Evolutionary conservation across 108 stramenopile species (phyloP).

Genomic region (Cyclotella kingstonii): DNA sequence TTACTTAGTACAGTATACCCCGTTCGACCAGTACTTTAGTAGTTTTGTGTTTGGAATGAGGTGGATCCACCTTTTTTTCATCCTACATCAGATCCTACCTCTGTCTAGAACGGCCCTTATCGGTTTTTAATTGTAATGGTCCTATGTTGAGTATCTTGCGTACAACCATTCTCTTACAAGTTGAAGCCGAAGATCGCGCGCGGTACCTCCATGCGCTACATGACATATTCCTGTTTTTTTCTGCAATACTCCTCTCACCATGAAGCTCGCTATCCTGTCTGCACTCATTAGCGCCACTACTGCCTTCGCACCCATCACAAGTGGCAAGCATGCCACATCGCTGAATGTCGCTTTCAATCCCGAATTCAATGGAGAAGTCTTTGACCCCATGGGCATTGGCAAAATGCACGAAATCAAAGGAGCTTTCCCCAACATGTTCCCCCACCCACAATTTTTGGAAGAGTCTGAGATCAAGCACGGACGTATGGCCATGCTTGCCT

Average conservation of each 20-base stretch:
- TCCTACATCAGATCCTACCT: no score
- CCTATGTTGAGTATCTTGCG: no score
- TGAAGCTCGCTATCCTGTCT: slow-evolving; percentile 49
- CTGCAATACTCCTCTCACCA: slow-evolving; percentile 22
- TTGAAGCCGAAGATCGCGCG: background rate
- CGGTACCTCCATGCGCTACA: background rate
- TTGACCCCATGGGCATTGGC: slow-evolving; percentile 46
- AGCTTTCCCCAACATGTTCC: slow-evolving; percentile 91
- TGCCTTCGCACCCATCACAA: slow-evolving; percentile 49
- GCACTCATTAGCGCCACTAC: slow-evolving; percentile 48
- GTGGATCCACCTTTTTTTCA: no score
- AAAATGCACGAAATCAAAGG: slow-evolving; percentile 52
- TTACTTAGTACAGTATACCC: no score
- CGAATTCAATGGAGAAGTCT: slow-evolving; percentile 38
- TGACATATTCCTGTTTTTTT: background rate
- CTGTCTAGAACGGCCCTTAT: no score
- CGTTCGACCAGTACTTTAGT: no score
- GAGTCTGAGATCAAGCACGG: slow-evolving; percentile 95
- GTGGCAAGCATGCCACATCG: slow-evolving; percentile 28
- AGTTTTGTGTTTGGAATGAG: no score
- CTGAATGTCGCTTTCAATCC: slow-evolving; percentile 32
- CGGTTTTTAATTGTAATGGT: no score
- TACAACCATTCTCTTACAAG: background rate
- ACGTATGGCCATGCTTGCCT: slow-evolving; percentile 88
- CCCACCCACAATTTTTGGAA: slow-evolving; percentile 77